phyloP scores from a whole-genome alignment of 2,329 filamentous ascomycete species.

The Cercospora janseana region DNA sequence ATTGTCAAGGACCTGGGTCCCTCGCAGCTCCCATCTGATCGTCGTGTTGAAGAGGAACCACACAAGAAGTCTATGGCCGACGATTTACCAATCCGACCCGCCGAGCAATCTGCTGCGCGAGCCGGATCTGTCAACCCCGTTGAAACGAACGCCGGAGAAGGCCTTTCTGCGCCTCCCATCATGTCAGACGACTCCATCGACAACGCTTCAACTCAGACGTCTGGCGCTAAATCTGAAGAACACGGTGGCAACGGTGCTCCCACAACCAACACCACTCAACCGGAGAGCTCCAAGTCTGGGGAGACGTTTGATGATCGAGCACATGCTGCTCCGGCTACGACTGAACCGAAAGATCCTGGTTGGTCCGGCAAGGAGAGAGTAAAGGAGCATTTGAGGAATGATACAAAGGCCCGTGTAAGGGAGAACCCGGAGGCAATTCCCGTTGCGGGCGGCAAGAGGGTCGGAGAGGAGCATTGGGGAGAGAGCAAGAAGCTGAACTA shows the following conservation, averaged over 20 bases:
- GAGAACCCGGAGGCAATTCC: constrained; percentile 33
- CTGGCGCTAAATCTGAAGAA: no score
- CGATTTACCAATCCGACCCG: neutral
- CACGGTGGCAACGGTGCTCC: neutral
- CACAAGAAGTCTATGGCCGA: neutral
- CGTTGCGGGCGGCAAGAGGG: constrained; percentile 32
- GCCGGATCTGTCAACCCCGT: constrained; percentile 3
- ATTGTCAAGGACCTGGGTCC: neutral
- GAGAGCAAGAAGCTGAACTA: constrained; percentile 30
- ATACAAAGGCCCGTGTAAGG: constrained; percentile 1
- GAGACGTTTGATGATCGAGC: neutral
- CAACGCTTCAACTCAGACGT: neutral
- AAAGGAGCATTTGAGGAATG: constrained; percentile 6
- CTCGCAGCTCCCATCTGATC: neutral
- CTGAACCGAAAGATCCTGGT: neutral
- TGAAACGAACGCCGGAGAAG: constrained; percentile 1
- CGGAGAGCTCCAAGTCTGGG: neutral
- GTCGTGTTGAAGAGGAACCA: neutral
- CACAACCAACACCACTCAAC: neutral
- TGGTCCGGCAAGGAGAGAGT: neutral
- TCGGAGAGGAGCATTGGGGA: constrained; percentile 35
- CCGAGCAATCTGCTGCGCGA: constrained; percentile 2
- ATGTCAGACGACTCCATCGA: neutral
- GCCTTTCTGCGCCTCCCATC: neutral
- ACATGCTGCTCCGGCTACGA: neutral